These are phyloP conservation scores for Fusarium palustre DNA, from an alignment of 2,329 filamentous ascomycete genomes.

Conservation along the genomic window DNA sequence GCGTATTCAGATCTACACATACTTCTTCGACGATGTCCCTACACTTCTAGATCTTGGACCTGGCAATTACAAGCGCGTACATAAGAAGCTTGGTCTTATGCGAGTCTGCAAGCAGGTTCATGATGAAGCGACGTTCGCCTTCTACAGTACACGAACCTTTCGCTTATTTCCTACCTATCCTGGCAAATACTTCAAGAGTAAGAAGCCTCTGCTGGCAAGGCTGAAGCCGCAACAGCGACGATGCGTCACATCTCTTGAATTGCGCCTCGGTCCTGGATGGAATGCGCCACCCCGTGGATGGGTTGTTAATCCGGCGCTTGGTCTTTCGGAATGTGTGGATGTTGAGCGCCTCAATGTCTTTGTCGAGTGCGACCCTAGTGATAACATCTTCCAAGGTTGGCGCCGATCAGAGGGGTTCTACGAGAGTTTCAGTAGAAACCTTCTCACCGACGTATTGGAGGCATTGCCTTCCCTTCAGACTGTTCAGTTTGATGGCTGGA, in stretches of 20 bases:
- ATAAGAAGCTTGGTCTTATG: constrained; percentile 70
- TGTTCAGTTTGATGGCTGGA: constrained; percentile 77
- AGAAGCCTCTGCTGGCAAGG: constrained; percentile 76
- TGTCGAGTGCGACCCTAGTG: constrained; percentile 78
- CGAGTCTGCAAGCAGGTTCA: constrained; percentile 71
- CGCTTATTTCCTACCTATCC: constrained; percentile 75
- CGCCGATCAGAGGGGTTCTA: constrained; percentile 75
- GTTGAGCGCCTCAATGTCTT: constrained; percentile 73
- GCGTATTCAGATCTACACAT: constrained; percentile 74
- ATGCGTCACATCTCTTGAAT: constrained; percentile 72
- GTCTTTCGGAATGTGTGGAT: constrained; percentile 70
- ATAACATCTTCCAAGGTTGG: constrained; percentile 75
- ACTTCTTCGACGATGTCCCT: constrained; percentile 67
- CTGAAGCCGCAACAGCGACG: constrained; percentile 70
- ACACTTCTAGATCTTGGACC: constrained; percentile 74
- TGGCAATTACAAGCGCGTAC: constrained; percentile 71
- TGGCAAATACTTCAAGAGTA: constrained; percentile 77
- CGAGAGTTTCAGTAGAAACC: constrained; percentile 70
- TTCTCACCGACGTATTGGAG: constrained; percentile 68
- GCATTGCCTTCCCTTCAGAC: constrained; percentile 66
- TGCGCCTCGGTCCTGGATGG: constrained; percentile 80
- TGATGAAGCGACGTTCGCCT: constrained; percentile 71
- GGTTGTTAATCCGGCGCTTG: constrained; percentile 73
- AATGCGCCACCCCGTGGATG: constrained; percentile 76
- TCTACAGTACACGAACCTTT: constrained; percentile 72